Evolutionary conservation across 2,329 filamentous ascomycete species (phyloP).

Genomic region (Ustilaginoidea virens): DNA sequence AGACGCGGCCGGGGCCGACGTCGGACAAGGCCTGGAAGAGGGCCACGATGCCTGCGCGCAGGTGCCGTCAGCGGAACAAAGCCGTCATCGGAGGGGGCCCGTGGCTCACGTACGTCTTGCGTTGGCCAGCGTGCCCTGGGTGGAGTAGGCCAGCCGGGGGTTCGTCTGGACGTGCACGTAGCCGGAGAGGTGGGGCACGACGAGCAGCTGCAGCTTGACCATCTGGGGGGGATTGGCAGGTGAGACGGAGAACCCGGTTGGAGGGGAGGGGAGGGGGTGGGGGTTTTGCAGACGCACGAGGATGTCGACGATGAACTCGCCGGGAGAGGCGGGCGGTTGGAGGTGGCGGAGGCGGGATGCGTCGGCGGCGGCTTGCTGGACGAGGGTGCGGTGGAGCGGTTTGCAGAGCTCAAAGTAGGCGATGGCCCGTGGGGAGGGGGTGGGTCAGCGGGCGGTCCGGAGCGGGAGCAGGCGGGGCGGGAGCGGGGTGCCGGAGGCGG

Average conservation of each 20-base stretch:
- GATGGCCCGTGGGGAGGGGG: conserved; percentile 16
- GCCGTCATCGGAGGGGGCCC: no score
- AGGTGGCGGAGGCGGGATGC: conserved; percentile 8
- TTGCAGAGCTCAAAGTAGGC: conserved; percentile 17
- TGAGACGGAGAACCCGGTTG: fast-evolving
- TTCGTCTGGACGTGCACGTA: conserved; percentile 46
- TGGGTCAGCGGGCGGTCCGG: no score
- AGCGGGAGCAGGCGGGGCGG: no score
- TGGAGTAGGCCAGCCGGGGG: conserved; percentile 36
- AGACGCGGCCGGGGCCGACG: conserved; percentile 33
- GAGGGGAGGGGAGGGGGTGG: background rate
- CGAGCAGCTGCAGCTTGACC: conserved; percentile 36
- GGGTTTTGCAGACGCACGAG: no score
- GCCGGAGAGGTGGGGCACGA: conserved; percentile 32
- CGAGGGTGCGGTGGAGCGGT: conserved; percentile 13
- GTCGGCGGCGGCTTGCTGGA: conserved; percentile 12
- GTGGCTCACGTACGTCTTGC: conserved; percentile 31
- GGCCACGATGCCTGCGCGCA: conserved; percentile 32
- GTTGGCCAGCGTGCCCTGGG: conserved; percentile 31
- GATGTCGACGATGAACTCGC: conserved; percentile 39
- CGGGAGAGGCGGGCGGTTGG: conserved; percentile 12
- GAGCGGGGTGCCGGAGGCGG: no score
- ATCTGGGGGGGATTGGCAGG: conserved; percentile 23
- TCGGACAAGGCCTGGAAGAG: conserved; percentile 28
- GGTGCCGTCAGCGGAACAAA: no score